Conservation (phyloP, 2,329 filamentous ascomycete genomes). For the Cladosporium velox region DNA sequence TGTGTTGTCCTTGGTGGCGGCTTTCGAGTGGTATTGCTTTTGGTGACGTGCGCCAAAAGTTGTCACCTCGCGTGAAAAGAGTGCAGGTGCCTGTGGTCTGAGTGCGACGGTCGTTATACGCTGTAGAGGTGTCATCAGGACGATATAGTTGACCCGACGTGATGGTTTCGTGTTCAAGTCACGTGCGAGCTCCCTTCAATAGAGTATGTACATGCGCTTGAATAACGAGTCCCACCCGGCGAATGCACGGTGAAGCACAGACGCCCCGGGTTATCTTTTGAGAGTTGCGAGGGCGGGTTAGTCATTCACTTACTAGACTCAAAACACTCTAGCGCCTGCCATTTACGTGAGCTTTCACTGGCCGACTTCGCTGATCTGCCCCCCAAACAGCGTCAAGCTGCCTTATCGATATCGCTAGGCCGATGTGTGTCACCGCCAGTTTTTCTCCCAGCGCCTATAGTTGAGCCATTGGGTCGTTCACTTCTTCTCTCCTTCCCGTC, state of each 20-base stretch:
- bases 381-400: not conserved
- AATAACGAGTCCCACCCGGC: not conserved
- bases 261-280: not conserved
- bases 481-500: not conserved
- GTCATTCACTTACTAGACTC: not conserved
- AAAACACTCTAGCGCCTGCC: not conserved
- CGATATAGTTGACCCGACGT: not conserved
- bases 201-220: not conserved
- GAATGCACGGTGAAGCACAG: not conserved
- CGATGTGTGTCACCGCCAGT: slow-evolving; percentile 13
- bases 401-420: slow-evolving; percentile 5
- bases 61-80: not conserved
- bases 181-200: not conserved
- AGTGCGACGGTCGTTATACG: not conserved
- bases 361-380: not conserved
- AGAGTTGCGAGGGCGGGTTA: not conserved
- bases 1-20: not conserved
- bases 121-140: not conserved
- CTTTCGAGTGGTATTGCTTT: not conserved
- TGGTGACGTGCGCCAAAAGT: not conserved
- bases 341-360: not conserved
- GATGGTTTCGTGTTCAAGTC: not conserved
- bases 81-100: not conserved
- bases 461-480: slow-evolving; percentile 6
- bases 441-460: slow-evolving; percentile 12